A percentile compares a stretch with the other conserved stretches of the same genome.
phyloP scores from a whole-genome alignment of 2,329 filamentous ascomycete species.

The Beauveria pseudobassiana region DNA sequence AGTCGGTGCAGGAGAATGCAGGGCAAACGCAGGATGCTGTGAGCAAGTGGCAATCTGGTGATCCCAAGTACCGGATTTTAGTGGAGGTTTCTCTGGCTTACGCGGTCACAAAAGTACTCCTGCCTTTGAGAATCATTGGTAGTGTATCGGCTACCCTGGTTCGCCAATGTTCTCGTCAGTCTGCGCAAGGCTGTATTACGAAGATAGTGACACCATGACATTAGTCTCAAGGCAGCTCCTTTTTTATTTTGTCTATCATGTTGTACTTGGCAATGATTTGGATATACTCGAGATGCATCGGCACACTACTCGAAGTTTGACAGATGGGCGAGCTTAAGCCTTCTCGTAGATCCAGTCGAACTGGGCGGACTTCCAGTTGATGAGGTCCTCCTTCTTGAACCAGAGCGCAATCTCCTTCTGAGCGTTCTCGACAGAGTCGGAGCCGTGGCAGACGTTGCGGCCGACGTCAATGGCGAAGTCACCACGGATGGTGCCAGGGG shows the following conservation, averaged over 20 bases:
- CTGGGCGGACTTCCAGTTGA: slow-evolving; percentile 76
- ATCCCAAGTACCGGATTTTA: slow-evolving; percentile 47
- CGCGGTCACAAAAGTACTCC: slow-evolving; percentile 76
- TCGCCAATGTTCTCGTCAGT: slow-evolving; percentile 60
- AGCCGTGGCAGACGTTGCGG: slow-evolving; percentile 99
- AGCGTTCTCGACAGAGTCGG: slow-evolving; percentile 96
- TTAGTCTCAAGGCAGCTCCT: not conserved
- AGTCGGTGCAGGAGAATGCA: not conserved
- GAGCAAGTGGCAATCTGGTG: slow-evolving; percentile 30
- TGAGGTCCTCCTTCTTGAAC: slow-evolving; percentile 86
- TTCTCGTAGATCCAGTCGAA: slow-evolving; percentile 98
- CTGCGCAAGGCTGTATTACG: slow-evolving; percentile 24
- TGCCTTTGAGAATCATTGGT: slow-evolving; percentile 67
- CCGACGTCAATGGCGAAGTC: slow-evolving; percentile 75
- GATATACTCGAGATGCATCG: not conserved
- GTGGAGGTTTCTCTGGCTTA: slow-evolving; percentile 79
- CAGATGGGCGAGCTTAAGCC: slow-evolving; percentile 32
- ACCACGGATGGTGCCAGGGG: slow-evolving; percentile 96
- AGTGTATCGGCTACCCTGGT: slow-evolving; percentile 88
- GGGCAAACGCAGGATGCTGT: slow-evolving; percentile 22
- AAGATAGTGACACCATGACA: slow-evolving; percentile 16
- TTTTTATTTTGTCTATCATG: slow-evolving; percentile 3
- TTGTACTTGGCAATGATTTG: not conserved
- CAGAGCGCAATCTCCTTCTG: slow-evolving; percentile 99
- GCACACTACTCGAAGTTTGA: not conserved